phyloP scores from a whole-genome alignment of 2,329 filamentous ascomycete genomes.

The Plectosphaerella plurivora region DNA sequence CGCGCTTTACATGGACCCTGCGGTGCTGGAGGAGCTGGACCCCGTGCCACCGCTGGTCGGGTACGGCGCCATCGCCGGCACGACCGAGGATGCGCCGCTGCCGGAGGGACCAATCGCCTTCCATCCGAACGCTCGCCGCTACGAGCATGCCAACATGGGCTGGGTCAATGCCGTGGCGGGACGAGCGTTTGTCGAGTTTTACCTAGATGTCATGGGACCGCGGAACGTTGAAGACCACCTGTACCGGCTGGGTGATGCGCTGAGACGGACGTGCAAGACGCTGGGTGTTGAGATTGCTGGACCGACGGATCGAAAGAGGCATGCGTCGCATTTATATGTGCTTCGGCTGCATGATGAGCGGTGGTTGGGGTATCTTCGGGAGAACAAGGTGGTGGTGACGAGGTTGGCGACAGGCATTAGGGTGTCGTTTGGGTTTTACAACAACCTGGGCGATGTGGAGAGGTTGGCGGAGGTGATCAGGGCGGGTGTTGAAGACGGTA shows the following conservation, averaged over 20 bases:
- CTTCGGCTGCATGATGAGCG: slow-evolving; percentile 13
- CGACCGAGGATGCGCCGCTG: background rate
- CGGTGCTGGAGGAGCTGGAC: slow-evolving; percentile 13
- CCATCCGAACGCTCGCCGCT: slow-evolving; percentile 18
- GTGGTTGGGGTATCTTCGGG: slow-evolving; percentile 16
- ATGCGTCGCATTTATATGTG: slow-evolving; percentile 23
- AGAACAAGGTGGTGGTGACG: slow-evolving; percentile 12
- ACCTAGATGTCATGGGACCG: slow-evolving; percentile 17
- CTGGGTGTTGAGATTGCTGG: slow-evolving; percentile 18
- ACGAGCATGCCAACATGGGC: slow-evolving; percentile 23
- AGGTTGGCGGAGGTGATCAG: background rate
- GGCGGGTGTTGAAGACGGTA: background rate
- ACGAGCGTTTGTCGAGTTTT: slow-evolving; percentile 17
- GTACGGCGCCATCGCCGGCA: background rate
- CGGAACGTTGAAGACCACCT: slow-evolving; percentile 11
- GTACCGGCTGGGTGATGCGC: slow-evolving; percentile 10
- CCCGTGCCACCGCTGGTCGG: slow-evolving; percentile 20
- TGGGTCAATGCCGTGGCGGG: slow-evolving; percentile 15
- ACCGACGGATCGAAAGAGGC: slow-evolving; percentile 8
- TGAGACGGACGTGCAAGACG: slow-evolving; percentile 1
- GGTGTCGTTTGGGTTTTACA: slow-evolving; percentile 21
- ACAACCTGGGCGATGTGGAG: slow-evolving; percentile 13
- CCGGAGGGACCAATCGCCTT: slow-evolving; percentile 1
- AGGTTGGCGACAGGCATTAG: slow-evolving; percentile 17
- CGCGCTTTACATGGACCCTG: slow-evolving; percentile 20